These are phyloP conservation scores for Microthyrium microscopicum DNA, from an alignment of 2,329 filamentous ascomycete genomes.

Conservation along the genomic window DNA sequence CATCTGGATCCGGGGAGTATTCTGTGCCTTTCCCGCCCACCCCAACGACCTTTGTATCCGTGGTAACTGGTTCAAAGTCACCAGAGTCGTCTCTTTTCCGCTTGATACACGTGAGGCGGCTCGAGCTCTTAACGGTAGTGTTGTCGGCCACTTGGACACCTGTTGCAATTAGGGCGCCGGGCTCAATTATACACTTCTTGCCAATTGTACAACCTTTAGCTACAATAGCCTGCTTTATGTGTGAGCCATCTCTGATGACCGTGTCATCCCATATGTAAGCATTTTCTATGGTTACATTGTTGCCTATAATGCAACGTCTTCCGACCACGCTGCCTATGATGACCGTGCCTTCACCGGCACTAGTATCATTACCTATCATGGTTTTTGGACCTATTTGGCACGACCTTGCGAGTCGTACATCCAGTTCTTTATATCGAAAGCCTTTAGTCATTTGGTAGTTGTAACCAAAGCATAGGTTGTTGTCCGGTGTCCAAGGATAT, in stretches of 20 bases:
- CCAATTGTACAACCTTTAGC: constrained; percentile 58
- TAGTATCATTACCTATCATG: constrained; percentile 61
- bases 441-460: constrained; percentile 55
- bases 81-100: constrained; percentile 23
- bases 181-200: constrained; percentile 48
- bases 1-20: constrained; percentile 38
- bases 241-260: constrained; percentile 56
- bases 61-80: not conserved
- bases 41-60: constrained; percentile 38
- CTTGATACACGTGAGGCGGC: constrained; percentile 30
- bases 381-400: constrained; percentile 51
- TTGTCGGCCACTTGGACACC: constrained; percentile 55
- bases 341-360: constrained; percentile 52
- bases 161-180: constrained; percentile 65
- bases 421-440: constrained; percentile 61
- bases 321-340: constrained; percentile 70
- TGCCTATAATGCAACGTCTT: constrained; percentile 70
- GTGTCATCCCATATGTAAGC: constrained; percentile 82
- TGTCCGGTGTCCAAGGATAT: constrained; percentile 77
- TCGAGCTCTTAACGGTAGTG: constrained; percentile 27
- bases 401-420: constrained; percentile 57
- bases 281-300: constrained; percentile 60
- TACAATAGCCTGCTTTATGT: constrained; percentile 56
- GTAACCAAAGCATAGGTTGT: constrained; percentile 64
- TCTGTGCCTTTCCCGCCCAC: constrained; percentile 43